phyloP scores from a whole-genome alignment of 768 basidiomycete species.

The Mrakia frigida region DNA sequence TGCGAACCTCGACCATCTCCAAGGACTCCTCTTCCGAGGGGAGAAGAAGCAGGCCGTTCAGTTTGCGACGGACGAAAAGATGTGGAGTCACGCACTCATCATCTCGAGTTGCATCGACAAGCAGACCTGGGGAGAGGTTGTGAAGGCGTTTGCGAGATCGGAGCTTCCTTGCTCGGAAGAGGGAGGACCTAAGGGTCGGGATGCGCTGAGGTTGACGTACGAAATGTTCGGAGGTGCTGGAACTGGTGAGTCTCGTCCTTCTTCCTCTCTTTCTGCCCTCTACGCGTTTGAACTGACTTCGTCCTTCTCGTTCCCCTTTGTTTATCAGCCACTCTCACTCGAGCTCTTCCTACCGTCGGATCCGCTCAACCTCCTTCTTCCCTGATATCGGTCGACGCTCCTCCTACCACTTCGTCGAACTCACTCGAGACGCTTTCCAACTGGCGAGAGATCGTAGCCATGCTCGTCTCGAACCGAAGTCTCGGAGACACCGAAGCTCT shows the following conservation, averaged over 20 bases:
- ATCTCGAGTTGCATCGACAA: conserved; percentile 90
- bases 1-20: conserved; percentile 68
- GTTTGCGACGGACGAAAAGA: conserved; percentile 76
- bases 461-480: conserved; percentile 64
- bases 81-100: conserved; percentile 95
- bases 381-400: background rate
- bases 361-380: background rate
- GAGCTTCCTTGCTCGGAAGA: conserved; percentile 51
- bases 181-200: background rate
- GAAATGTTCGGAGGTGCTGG: conserved; percentile 29
- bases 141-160: conserved; percentile 71
- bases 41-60: conserved; percentile 80
- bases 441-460: conserved; percentile 82
- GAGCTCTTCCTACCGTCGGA: background rate
- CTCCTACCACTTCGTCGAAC: background rate
- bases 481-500: conserved; percentile 67
- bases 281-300: background rate
- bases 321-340: conserved; percentile 5
- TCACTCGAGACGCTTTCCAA: conserved; percentile 59
- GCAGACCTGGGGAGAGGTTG: conserved; percentile 87
- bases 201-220: conserved; percentile 30
- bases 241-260: background rate
- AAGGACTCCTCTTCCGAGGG: conserved; percentile 72
- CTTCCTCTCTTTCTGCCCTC: background rate
- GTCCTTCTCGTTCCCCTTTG: background rate